Percentiles rank a stretch among this genome's conserved stretches.
phyloP scores from a whole-genome alignment of 2,329 filamentous ascomycete genomes.

The Cladosporium sp. region DNA sequence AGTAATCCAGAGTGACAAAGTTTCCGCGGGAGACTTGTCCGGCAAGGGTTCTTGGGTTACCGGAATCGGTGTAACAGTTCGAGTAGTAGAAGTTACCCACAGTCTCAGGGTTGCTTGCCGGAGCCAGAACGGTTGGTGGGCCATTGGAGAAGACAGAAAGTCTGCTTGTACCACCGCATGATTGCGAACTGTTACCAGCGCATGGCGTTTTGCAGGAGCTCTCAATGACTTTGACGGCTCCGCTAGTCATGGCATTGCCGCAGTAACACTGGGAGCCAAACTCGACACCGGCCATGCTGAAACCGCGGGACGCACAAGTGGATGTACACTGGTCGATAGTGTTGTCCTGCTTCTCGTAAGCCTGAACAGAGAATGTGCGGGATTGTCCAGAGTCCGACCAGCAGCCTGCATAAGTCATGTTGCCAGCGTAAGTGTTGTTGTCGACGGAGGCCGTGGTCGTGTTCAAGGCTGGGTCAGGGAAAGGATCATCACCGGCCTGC shows the following conservation, averaged over 20 bases:
- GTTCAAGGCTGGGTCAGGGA: conserved; percentile 29
- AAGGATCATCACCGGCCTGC: conserved; percentile 30
- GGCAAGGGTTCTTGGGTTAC: conserved; percentile 24
- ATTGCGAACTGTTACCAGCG: conserved; percentile 28
- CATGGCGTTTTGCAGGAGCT: conserved; percentile 28
- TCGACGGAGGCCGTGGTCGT: conserved; percentile 19
- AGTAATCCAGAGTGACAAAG: conserved; percentile 38
- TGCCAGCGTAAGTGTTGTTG: conserved; percentile 30
- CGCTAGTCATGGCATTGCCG: conserved; percentile 25
- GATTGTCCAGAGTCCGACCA: conserved; percentile 27
- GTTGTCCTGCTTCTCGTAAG: conserved; percentile 26
- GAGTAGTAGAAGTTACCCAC: conserved; percentile 26
- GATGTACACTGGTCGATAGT: conserved; percentile 30
- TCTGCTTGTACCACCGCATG: conserved; percentile 29
- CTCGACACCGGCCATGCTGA: conserved; percentile 33
- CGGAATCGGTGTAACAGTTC: conserved; percentile 30
- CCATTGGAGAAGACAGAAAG: conserved; percentile 30
- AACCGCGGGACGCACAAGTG: conserved; percentile 27
- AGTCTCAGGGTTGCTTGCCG: conserved; percentile 25
- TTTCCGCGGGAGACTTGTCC: conserved; percentile 22
- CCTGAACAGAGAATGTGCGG: conserved; percentile 21
- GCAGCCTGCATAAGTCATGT: conserved; percentile 36
- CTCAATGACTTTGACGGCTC: conserved; percentile 26
- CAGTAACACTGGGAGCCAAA: conserved; percentile 32
- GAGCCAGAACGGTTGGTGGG: conserved; percentile 16